Evolutionary conservation across 305 asterid species (phyloP), one percentile per base, ranked within the genome.

Genomic region (Fraxinus baroniana): DNA sequence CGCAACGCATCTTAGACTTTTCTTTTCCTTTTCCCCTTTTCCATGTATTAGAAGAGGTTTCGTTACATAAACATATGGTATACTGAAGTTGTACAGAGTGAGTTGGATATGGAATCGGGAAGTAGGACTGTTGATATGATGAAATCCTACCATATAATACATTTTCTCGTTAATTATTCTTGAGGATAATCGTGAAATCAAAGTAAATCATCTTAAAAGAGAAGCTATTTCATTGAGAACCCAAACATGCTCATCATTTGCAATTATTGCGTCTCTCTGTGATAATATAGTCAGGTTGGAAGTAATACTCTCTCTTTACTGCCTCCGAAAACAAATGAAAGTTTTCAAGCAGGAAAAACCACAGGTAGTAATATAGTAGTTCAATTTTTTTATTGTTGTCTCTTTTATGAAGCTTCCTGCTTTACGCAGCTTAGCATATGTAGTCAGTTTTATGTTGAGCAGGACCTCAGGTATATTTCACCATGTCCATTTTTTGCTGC

Each of bases 141-240:
- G 66, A 55, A 55, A 55, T 55, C 24, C 24, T 55, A 55, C 5
- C 0, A 55, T 1, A 55, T 55, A 18, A 52, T 55, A 55, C 7
- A 20, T 52, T 17, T 52, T 52, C 24, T 55, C 17, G 66, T 55
- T 22, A 55, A 17, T 55, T 55, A 24, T 24, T 24, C 26, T 49
- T 55, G 24, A 55, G 66, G 66, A 55, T 55, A 55, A 55, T n/a
- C 9, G 8, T 1, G 6, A 4, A 55, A 17, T 55, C 26, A 24
- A 24, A 24, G 26, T 24, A 24, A 24, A 24, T 24, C 26, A 24
- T 24, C 26, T 24, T 71, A 7, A 60, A 60, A 0, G 70, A 46
- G 17, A 70, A 73, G 39, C 80, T 81, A 32, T 78, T 49, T 81
- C 70, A 75, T 82, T 52, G 76, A 74, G n/a, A 76, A 70, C 71